These are phyloP conservation scores for Calcarisporium arbuscula DNA, from an alignment of 2,329 filamentous ascomycete species.

Conservation along the genomic window DNA sequence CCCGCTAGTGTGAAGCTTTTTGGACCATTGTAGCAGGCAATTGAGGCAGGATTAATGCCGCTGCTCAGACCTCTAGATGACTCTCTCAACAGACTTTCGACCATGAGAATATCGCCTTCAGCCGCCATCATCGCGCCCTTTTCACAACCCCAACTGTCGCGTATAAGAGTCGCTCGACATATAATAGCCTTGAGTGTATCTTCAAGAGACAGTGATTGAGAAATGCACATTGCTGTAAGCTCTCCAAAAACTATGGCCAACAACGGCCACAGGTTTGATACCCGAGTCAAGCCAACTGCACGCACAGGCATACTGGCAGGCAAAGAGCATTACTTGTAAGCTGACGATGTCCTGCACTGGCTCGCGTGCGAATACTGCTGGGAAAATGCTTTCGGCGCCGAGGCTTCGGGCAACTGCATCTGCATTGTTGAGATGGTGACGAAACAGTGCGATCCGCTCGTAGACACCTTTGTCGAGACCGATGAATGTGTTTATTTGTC, in stretches of 20 bases:
- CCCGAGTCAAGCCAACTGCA: constrained; percentile 30
- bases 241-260: constrained; percentile 39
- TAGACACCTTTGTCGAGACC: constrained; percentile 24
- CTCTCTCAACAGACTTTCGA: constrained; percentile 9
- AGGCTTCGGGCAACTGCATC: constrained; percentile 6
- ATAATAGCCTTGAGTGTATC: constrained; percentile 24
- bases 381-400: constrained; percentile 21
- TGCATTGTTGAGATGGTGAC: constrained; percentile 9
- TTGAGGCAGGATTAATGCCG: constrained; percentile 8
- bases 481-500: constrained; percentile 22
- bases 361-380: constrained; percentile 21
- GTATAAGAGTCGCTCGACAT: constrained; percentile 22
- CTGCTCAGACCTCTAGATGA: constrained; percentile 12
- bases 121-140: constrained; percentile 32
- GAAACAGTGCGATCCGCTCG: constrained; percentile 16
- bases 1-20: constrained; percentile 36
- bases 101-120: constrained; percentile 19
- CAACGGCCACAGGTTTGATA: constrained; percentile 8
- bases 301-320: constrained; percentile 30
- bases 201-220: constrained; percentile 21
- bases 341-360: constrained; percentile 16
- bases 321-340: constrained; percentile 33
- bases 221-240: constrained; percentile 31
- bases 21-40: constrained; percentile 44
- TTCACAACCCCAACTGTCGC: constrained; percentile 27